phyloP scores from a whole-genome alignment of 768 basidiomycete species.

The Trametes cubensis region DNA sequence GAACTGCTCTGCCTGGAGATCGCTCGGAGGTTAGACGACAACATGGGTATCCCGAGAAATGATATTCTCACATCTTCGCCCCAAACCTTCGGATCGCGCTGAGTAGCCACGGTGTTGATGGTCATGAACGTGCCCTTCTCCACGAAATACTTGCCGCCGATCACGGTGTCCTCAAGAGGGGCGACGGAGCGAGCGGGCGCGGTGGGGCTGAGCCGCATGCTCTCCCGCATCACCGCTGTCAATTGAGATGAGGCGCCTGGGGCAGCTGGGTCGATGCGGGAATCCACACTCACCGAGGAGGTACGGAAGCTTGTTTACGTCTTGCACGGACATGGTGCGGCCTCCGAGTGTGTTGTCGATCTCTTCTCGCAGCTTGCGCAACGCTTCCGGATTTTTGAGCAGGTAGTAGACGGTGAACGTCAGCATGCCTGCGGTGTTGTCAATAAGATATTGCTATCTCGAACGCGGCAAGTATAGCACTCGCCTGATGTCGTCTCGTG shows the following conservation, averaged over 20 bases:
- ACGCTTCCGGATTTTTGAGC: conserved; percentile 44
- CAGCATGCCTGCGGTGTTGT: conserved; percentile 35
- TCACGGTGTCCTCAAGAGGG: conserved; percentile 40
- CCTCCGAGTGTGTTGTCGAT: conserved; percentile 48
- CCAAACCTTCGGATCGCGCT: conserved; percentile 47
- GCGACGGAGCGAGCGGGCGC: conserved; percentile 40
- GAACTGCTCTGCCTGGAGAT: conserved; percentile 39
- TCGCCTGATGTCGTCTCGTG: conserved; percentile 43
- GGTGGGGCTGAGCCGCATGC: conserved; percentile 41
- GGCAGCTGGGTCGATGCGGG: not conserved
- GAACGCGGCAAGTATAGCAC: not conserved
- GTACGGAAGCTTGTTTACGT: conserved; percentile 47
- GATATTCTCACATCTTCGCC: conserved; percentile 46
- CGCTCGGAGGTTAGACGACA: not conserved
- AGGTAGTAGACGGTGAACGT: conserved; percentile 48
- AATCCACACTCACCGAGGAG: conserved; percentile 36
- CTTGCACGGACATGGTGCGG: conserved; percentile 40
- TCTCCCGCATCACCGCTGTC: conserved; percentile 43
- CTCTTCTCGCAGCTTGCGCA: conserved; percentile 49
- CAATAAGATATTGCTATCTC: not conserved
- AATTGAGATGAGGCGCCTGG: not conserved
- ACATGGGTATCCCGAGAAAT: too few relatives aligned
- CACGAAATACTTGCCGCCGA: conserved; percentile 46
- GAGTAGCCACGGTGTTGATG: conserved; percentile 36
- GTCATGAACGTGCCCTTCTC: conserved; percentile 35